Conservation (phyloP, 345 rosid genomes). For the Lagerstroemia speciosa region DNA sequence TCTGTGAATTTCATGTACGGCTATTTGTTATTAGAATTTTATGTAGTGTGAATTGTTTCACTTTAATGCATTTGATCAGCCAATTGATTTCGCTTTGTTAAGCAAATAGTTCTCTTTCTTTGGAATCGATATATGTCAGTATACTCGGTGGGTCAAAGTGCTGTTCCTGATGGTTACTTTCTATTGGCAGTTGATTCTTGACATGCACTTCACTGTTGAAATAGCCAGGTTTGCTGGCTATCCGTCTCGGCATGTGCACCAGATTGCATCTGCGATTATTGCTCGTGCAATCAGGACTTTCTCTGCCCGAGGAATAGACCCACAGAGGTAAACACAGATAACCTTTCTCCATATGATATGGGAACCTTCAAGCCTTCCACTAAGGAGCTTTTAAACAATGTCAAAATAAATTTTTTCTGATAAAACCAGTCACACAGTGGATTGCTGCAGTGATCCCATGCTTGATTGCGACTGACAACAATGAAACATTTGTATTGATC, state of each 20-base stretch:
- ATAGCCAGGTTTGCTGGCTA: constrained; percentile 95
- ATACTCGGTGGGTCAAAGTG: not conserved
- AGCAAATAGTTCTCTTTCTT: not conserved
- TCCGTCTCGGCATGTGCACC: constrained; percentile 72
- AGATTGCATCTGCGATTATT: constrained; percentile 76
- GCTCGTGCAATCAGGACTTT: constrained; percentile 78
- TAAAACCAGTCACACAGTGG: not conserved
- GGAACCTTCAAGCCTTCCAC: not conserved
- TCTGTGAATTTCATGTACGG: no score
- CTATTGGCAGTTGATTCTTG: constrained; percentile 76
- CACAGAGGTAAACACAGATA: constrained; percentile 48
- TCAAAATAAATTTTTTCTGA: not conserved
- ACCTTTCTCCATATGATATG: not conserved
- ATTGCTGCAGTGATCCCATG: not conserved
- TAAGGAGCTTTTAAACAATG: not conserved
- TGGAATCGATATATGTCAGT: not conserved
- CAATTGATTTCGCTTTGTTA: not conserved
- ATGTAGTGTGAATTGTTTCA: not conserved
- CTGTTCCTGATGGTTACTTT: constrained; percentile 3
- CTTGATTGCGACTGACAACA: no score
- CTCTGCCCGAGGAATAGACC: constrained; percentile 71
- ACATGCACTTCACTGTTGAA: constrained; percentile 99
- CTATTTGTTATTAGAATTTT: not conserved
- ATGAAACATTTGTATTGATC: not conserved
- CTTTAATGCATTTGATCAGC: not conserved